Percentiles rank a stretch among this genome's conserved stretches.
phyloP scores from a whole-genome alignment of 495 filamentous ascomycete species.

The Wilcoxina mikolae region DNA sequence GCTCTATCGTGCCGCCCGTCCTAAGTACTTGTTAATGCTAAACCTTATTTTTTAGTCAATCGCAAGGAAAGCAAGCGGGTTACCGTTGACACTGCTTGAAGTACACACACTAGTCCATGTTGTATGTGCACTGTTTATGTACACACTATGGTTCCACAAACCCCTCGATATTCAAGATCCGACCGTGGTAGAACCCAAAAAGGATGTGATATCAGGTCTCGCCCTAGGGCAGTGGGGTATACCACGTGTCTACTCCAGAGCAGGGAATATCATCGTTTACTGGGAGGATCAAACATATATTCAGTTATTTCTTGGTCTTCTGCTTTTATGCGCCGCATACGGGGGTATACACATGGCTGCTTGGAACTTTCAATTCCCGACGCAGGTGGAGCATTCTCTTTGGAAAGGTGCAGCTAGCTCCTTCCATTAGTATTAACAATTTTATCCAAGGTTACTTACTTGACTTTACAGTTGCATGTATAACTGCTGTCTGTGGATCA shows the following conservation, averaged over 20 bases:
- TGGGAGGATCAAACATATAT: background rate
- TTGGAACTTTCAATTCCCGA: constrained; percentile 3
- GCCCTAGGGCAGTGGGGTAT: background rate
- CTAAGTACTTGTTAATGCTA: background rate
- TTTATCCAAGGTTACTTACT: background rate
- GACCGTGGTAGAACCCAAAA: background rate
- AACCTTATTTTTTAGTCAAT: background rate
- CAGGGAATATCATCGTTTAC: background rate
- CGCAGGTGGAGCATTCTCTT: background rate
- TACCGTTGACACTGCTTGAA: constrained; percentile 9
- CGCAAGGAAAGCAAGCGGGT: background rate
- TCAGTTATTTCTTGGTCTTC: background rate
- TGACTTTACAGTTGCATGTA: background rate
- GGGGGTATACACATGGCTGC: background rate
- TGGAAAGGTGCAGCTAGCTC: background rate
- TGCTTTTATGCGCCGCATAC: constrained; percentile 1
- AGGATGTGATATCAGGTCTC: background rate
- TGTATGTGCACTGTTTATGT: constrained; percentile 10
- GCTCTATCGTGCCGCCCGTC: background rate
- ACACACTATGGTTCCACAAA: constrained; percentile 12
- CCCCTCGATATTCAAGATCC: constrained; percentile 11
- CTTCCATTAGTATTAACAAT: background rate
- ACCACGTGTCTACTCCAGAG: background rate
- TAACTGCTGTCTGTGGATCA: background rate
- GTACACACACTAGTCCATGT: constrained; percentile 12